These are phyloP conservation scores for Ensete ventricosum DNA, from an alignment of 176 grass and related monocot genomes.

Conservation along the genomic window DNA sequence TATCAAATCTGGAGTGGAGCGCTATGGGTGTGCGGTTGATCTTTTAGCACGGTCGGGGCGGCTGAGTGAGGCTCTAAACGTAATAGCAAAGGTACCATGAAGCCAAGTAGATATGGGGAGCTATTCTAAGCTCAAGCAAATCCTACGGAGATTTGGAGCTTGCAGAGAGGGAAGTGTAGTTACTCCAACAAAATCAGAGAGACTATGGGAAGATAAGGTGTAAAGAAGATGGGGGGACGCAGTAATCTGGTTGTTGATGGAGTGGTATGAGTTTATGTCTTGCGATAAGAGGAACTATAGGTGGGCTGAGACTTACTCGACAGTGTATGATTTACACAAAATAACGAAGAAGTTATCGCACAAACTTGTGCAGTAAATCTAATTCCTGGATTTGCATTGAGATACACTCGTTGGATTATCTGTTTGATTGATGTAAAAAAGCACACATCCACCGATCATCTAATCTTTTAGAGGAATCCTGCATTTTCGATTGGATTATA, in stretches of 20 bases:
- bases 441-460: too few species aligned
- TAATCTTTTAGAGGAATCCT: too few species aligned
- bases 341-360: neutral
- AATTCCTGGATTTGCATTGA: too few species aligned
- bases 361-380: too few species aligned
- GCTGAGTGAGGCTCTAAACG: constrained; percentile 34
- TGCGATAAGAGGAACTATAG: constrained; percentile 11
- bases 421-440: too few species aligned
- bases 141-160: constrained; percentile 33
- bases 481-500: too few species aligned
- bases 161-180: constrained; percentile 45
- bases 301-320: neutral
- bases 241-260: constrained; percentile 31
- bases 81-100: constrained; percentile 42
- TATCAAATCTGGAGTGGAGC: constrained; percentile 40
- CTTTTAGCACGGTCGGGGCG: constrained; percentile 41
- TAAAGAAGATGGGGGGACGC: constrained; percentile 40
- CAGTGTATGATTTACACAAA: constrained; percentile 4
- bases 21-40: constrained; percentile 51
- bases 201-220: constrained; percentile 35
- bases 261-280: constrained; percentile 18
- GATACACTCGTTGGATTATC: too few species aligned
- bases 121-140: constrained; percentile 46
- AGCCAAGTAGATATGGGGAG: constrained; percentile 44
- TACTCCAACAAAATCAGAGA: constrained; percentile 34